Evolutionary conservation across 164 flowering plant genomes (phyloP), one percentile per base, ranked within the genome.

Genomic region (Pachysandra terminalis): DNA sequence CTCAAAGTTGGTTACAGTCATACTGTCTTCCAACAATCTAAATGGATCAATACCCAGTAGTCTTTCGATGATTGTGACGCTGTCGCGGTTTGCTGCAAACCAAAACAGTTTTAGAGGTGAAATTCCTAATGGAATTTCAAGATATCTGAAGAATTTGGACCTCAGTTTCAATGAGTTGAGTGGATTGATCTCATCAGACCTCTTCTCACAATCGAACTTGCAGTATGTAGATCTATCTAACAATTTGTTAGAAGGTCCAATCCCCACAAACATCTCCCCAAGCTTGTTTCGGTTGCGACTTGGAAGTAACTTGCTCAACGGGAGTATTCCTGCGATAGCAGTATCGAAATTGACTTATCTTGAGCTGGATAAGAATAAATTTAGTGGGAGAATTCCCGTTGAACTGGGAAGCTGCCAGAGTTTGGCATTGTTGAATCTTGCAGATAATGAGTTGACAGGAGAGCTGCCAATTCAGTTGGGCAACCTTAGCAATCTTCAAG

Each of bases 11-110:
- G 56, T 82, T 61, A 53, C n/a, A 40, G 74, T 88, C 65, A 41
- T 83, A 9, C 79, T 90, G 25, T 88, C 93, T 37, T 3, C 75
- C 15, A 90, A 88, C 68, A 1, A 37, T 21, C 69, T 90, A 35
- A 66, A 0, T 60, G 93, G 91, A 23, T 63, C n/a, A 66, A 77
- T 90, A 72, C 93, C 96, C 13, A 19, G 1, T 9, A 56, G 8
- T 28, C 72, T 90, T 61, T 59, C 75, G 17, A 75, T 25, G 16
- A 78, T 85, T 51, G n/a, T 23, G 55, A 69, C 86, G 7, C 74
- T 90, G 21, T 19, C 28, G 9, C 68, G 90, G n/a, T 87, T 90
- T 66, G 84, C 87, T 5, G 96, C 96, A 0, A 74, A 88, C 65
- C 79, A 71, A 64, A 90, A 90, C 60, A 22, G 19, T 0, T 81